Percentiles rank a stretch among this genome's conserved stretches.
Conservation (phyloP, 768 basidiomycete genomes). For the Sistotremastrum niveocremeum region DNA sequence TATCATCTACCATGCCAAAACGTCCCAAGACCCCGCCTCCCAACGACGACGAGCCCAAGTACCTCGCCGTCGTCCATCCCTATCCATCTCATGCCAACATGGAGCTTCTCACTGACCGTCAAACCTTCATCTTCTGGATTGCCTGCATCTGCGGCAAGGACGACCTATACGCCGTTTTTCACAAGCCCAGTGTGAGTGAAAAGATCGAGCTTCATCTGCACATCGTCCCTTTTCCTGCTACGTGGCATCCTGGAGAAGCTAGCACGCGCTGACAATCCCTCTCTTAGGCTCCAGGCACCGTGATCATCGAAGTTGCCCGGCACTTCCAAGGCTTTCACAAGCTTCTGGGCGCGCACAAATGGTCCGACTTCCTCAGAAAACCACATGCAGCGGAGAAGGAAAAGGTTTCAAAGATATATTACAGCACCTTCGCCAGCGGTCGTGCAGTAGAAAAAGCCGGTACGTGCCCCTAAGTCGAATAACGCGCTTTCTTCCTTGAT, state of each 20-base stretch:
- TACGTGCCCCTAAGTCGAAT: conserved; percentile 11
- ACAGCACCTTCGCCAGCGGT: conserved; percentile 26
- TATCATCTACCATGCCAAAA: conserved; percentile 24
- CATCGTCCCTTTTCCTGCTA: neutral
- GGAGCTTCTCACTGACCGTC: conserved; percentile 24
- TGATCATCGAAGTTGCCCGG: conserved; percentile 35
- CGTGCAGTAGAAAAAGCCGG: conserved; percentile 37
- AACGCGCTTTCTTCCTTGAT: neutral
- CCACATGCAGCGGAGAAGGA: conserved; percentile 25
- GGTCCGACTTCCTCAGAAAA: conserved; percentile 30
- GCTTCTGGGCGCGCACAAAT: conserved; percentile 38
- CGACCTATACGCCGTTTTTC: conserved; percentile 27
- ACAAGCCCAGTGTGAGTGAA: conserved; percentile 32
- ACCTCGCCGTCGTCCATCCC: conserved; percentile 33
- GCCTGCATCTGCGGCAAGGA: conserved; percentile 28
- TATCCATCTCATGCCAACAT: conserved; percentile 36
- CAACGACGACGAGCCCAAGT: conserved; percentile 30
- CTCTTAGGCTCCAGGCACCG: conserved; percentile 29
- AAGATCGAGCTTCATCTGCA: conserved; percentile 4
- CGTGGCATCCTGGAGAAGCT: neutral
- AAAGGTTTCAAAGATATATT: conserved; percentile 28
- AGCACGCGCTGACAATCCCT: no score
- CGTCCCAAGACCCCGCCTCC: conserved; percentile 29
- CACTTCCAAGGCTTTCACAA: conserved; percentile 19
- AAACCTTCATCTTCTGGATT: conserved; percentile 31